These are phyloP conservation scores for Curvularia eragrostidis DNA, from an alignment of 2,329 filamentous ascomycete species.

Conservation along the genomic window DNA sequence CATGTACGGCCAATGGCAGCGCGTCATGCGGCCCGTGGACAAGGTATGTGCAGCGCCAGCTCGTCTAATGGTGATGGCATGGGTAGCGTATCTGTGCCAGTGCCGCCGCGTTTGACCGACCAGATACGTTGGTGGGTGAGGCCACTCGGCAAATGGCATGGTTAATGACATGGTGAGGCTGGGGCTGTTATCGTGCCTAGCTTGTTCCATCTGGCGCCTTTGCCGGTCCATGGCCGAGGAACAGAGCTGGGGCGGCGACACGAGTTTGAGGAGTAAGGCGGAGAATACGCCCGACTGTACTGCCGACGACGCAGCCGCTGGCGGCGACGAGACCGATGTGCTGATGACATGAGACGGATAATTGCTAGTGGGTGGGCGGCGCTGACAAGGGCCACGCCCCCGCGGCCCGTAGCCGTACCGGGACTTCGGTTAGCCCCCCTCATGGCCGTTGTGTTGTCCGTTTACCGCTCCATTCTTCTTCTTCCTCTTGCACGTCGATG, in stretches of 20 bases:
- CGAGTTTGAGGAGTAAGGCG: not conserved
- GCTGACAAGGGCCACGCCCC: conserved; percentile 5
- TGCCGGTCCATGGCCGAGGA: not conserved
- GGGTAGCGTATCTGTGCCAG: conserved; percentile 12
- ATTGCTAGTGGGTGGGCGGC: not conserved
- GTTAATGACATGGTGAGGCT: conserved; percentile 7
- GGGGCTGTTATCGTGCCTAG: conserved; percentile 4
- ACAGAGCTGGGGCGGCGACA: not conserved
- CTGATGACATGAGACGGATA: not conserved
- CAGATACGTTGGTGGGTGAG: conserved; percentile 12
- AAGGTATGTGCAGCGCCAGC: conserved; percentile 22
- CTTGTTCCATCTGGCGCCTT: conserved; percentile 6
- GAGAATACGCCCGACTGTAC: not conserved
- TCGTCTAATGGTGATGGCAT: conserved; percentile 13
- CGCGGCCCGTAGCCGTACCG: conserved; percentile 14
- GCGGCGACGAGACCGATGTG: not conserved
- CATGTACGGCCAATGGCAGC: conserved; percentile 19
- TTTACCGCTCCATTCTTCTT: not conserved
- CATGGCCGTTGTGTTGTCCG: not conserved
- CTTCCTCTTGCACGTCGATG: not conserved
- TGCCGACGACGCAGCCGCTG: not conserved
- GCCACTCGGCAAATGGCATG: conserved; percentile 10
- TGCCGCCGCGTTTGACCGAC: conserved; percentile 19
- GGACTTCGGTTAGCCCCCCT: conserved; percentile 9
- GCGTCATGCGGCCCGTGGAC: conserved; percentile 21